Evolutionary conservation across 2,329 filamentous ascomycete genomes (phyloP), one percentile per base, ranked within the genome.

Genomic region (Ascosphaera pollenicola): DNA sequence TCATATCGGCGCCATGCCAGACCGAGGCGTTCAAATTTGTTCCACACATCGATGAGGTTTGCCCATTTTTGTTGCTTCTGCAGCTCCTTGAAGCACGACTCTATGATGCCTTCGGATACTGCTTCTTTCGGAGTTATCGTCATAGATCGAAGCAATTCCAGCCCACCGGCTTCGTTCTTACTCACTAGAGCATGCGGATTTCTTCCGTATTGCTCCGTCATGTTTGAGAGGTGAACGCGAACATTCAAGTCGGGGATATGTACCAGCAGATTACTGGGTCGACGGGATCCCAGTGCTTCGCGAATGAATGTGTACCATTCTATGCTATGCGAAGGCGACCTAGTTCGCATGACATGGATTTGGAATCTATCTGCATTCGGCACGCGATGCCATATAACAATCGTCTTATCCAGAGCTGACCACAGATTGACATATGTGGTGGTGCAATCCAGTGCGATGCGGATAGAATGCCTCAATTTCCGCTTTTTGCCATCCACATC

Each of bases 1-100:
- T 78, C 74, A 48, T 78, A 78, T 36, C 74, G 63, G 52, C 73
- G 75, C 74, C 74, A 78, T 3, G 71, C 73, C 37, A 78, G 61
- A 2, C 74, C 74, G 50, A 78, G 70, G 18, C 66, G 66, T 42
- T 70, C 65, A 17, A 64, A 57, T 38, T 63, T 63, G 3, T 63
- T 60, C 74, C 74, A 78, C n/a, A 59, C 51, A 28, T 67, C 61
- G 10, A 77, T 49, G 2, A 78, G 63, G 37, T 71, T 63, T 5
- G 61, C 55, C 70, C 72, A 78, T 47, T 76, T 70, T 0, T 64
- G 56, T 26, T 65, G 61, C 17, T 65, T 58, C 43, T 64, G 54
- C 1, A 78, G 59, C 55, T 75, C 68, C 6, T 65, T 59, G n/a
- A 78, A 56, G 48, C 70, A 75, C 24, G 63, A 61, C 36, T 59